A percentile compares a stretch with the other conserved stretches of the same genome.
Evolutionary conservation across 441 rosid genomes (phyloP).

Genomic region (Erodium moschatum): DNA sequence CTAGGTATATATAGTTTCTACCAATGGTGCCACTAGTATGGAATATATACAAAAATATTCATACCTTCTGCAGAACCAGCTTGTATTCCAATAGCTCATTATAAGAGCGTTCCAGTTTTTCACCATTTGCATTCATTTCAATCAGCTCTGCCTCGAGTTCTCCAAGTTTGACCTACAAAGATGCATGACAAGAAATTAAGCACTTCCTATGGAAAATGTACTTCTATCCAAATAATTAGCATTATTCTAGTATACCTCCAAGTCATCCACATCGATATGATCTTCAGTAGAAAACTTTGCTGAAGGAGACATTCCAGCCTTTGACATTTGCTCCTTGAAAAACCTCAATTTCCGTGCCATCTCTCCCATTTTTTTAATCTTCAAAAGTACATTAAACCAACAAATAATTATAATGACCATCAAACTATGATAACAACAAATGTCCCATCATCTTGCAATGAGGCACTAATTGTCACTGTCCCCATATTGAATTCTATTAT

Average conservation of each 20-base stretch:
- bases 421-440: not conserved
- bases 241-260: constrained; percentile 34
- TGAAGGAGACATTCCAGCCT: constrained; percentile 40
- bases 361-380: constrained; percentile 53
- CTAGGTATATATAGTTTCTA: not conserved
- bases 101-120: constrained; percentile 60
- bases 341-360: constrained; percentile 43
- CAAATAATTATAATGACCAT: not conserved
- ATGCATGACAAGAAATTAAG: not conserved
- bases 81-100: constrained; percentile 76
- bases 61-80: constrained; percentile 73
- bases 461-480: not conserved
- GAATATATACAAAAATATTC: constrained; percentile 5
- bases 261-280: constrained; percentile 31
- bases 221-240: not conserved
- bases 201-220: not conserved
- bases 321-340: constrained; percentile 44
- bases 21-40: not conserved
- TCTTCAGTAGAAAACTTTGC: constrained; percentile 13
- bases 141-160: constrained; percentile 82
- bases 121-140: constrained; percentile 81
- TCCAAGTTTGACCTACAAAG: constrained; percentile 50
- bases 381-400: not conserved
- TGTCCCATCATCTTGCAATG: not conserved
- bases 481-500: not conserved